Percentiles rank a stretch among this genome's conserved stretches.
Conservation (phyloP, 106 monocot species). For the Xerophyta viscosa region DNA sequence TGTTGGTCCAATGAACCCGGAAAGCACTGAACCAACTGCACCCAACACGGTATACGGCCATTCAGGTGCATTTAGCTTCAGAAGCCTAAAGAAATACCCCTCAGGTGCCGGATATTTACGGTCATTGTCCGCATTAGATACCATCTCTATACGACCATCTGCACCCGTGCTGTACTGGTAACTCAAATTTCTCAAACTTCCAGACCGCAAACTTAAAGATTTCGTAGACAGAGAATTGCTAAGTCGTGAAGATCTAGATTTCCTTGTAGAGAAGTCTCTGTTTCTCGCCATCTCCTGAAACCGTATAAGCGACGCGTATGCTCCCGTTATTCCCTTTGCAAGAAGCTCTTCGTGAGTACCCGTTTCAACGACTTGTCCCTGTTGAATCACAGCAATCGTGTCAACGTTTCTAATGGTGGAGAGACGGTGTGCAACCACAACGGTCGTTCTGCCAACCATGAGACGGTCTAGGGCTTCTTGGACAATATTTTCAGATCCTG, state of each 20-base stretch:
- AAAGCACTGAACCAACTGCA: conserved; percentile 79
- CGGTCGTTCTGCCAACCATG: conserved; percentile 96
- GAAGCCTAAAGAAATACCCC: conserved; percentile 83
- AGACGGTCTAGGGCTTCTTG: conserved; percentile 95
- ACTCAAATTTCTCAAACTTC: conserved; percentile 86
- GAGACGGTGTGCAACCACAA: conserved; percentile 91
- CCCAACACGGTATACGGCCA: conserved; percentile 92
- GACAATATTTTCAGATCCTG: conserved; percentile 87
- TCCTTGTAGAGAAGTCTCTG: conserved; percentile 66
- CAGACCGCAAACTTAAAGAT: conserved; percentile 78
- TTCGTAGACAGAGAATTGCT: conserved; percentile 97
- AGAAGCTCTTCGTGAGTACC: conserved; percentile 86
- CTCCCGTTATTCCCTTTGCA: conserved; percentile 70
- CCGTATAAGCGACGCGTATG: conserved; percentile 71
- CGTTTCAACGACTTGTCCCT: conserved; percentile 93
- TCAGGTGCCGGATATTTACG: conserved; percentile 86
- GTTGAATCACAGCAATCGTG: conserved; percentile 91
- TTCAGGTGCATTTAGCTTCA: conserved; percentile 92
- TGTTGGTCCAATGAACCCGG: conserved; percentile 94
- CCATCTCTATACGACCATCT: conserved; percentile 96
- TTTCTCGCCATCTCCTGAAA: conserved; percentile 89
- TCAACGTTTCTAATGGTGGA: conserved; percentile 90
- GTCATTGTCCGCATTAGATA: conserved; percentile 87
- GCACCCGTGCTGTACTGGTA: conserved; percentile 97
- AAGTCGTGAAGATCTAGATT: conserved; percentile 73